Percentiles rank a stretch among this genome's conserved stretches.
phyloP scores from a whole-genome alignment of 2,329 filamentous ascomycete genomes.

The Phoma sp. region DNA sequence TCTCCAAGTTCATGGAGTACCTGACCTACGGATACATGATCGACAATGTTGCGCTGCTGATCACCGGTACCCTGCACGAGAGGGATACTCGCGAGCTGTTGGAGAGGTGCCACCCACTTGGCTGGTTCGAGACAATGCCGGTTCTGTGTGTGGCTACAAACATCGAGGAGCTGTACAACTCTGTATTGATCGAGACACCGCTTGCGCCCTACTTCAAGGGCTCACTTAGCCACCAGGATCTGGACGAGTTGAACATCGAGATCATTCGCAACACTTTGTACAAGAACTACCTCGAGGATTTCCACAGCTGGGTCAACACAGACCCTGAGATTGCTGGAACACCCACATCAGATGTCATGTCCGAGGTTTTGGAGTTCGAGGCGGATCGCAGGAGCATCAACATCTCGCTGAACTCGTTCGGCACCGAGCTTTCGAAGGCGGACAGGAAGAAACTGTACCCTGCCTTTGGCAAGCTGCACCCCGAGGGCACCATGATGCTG shows the following conservation, averaged over 20 bases:
- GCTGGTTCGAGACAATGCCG: slow-evolving; percentile 99
- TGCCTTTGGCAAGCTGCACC: slow-evolving; percentile 86
- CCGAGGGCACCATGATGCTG: slow-evolving; percentile 93
- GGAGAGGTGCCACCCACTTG: slow-evolving; percentile 93
- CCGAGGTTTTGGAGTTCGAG: slow-evolving; percentile 94
- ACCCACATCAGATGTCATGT: slow-evolving; percentile 93
- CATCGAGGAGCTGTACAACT: slow-evolving; percentile 98
- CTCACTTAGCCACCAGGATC: slow-evolving; percentile 91
- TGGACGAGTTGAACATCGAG: slow-evolving; percentile 99
- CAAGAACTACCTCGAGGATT: slow-evolving; percentile 99
- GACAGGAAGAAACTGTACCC: slow-evolving; percentile 98
- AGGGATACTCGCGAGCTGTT: slow-evolving; percentile 94
- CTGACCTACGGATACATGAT: slow-evolving; percentile 99
- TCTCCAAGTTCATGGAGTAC: slow-evolving; percentile 97
- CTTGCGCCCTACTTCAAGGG: slow-evolving; percentile 97
- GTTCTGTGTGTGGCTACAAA: slow-evolving; percentile 98
- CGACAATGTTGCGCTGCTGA: slow-evolving; percentile 96
- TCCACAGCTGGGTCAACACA: slow-evolving; percentile 91
- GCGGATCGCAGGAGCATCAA: slow-evolving; percentile 97
- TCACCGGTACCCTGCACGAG: slow-evolving; percentile 97
- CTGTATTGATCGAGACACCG: slow-evolving; percentile 94
- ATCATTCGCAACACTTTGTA: slow-evolving; percentile 98
- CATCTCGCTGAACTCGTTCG: slow-evolving; percentile 98
- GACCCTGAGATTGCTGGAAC: slow-evolving; percentile 86
- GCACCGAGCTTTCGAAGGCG: slow-evolving; percentile 90